Evolutionary conservation across 805 yeast genomes (phyloP).

Genomic region (Suhomyces sp.): DNA sequence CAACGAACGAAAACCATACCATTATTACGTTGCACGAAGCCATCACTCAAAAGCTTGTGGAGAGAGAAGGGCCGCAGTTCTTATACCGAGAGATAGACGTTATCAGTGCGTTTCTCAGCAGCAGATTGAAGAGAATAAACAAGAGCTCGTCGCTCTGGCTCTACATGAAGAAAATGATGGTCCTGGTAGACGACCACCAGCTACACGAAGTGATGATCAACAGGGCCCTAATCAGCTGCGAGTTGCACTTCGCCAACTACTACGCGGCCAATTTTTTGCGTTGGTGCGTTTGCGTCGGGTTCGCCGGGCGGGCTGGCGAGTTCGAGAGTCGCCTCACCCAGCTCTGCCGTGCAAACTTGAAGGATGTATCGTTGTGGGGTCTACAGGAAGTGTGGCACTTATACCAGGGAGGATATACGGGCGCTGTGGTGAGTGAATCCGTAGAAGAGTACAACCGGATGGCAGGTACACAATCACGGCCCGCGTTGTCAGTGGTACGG

Average conservation of each 20-base stretch:
- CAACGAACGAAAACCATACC: conserved; percentile 40
- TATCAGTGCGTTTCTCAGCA: conserved; percentile 27
- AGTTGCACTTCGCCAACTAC: conserved; percentile 38
- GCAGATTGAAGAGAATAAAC: conserved; percentile 32
- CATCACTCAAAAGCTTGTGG: conserved; percentile 12
- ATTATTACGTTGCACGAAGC: conserved; percentile 27
- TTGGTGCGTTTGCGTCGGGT: conserved; percentile 19
- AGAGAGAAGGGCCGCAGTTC: conserved; percentile 7
- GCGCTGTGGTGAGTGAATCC: neutral
- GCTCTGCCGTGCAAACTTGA: conserved; percentile 11
- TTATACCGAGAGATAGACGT: conserved; percentile 24
- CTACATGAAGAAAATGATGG: conserved; percentile 24
- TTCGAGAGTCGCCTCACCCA: neutral
- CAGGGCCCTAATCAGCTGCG: conserved; percentile 26
- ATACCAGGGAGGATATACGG: neutral
- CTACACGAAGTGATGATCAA: conserved; percentile 7
- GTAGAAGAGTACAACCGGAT: conserved; percentile 8
- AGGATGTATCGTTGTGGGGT: conserved; percentile 19
- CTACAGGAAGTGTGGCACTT: conserved; percentile 2
- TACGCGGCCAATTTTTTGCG: conserved; percentile 32
- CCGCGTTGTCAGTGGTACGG: neutral
- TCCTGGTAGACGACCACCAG: neutral
- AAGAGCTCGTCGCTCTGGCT: conserved; percentile 40
- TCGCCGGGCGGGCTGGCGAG: neutral
- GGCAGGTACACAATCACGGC: neutral